phyloP scores from a whole-genome alignment of 2,329 filamentous ascomycete species.

The Aureobasidium zeae region DNA sequence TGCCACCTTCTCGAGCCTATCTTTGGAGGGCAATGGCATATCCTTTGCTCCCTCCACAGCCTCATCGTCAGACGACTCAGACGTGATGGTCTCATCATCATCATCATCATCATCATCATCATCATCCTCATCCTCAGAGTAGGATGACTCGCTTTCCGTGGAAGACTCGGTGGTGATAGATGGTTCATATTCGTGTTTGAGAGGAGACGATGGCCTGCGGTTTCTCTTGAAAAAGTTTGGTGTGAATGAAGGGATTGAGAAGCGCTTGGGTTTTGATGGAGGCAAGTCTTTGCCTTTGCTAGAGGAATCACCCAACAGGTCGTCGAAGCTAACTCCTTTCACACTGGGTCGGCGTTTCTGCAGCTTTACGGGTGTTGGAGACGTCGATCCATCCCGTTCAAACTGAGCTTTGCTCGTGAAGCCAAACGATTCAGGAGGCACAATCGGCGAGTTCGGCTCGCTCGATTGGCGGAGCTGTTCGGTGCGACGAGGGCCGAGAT shows the following conservation, averaged over 20 bases:
- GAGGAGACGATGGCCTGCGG: conserved; percentile 75
- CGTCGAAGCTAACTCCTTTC: conserved; percentile 17
- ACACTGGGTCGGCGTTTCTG: conserved; percentile 23
- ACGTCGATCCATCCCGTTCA: conserved; percentile 18
- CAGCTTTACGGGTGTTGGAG: conserved; percentile 29
- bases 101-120: too few relatives aligned
- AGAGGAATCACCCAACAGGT: conserved; percentile 1
- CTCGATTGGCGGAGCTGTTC: conserved; percentile 36
- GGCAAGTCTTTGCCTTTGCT: conserved; percentile 16
- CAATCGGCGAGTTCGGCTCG: conserved; percentile 30
- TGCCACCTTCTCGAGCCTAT: conserved; percentile 27
- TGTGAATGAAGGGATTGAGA: conserved; percentile 26
- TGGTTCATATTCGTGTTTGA: conserved; percentile 95
- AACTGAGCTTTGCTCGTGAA: neutral
- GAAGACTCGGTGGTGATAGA: conserved; percentile 61
- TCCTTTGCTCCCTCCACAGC: conserved; percentile 19
- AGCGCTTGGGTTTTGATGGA: conserved; percentile 16
- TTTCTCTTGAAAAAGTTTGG: conserved; percentile 36
- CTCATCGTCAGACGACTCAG: conserved; percentile 46
- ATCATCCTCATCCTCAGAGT: conserved; percentile 31
- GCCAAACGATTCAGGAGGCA: conserved; percentile 15
- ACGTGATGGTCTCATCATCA: conserved; percentile 42
- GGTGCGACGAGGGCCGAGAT: conserved; percentile 37
- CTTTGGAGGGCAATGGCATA: conserved; percentile 17
- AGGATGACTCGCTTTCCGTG: conserved; percentile 48